Conservation (phyloP, 2,329 filamentous ascomycete genomes). For the Cladosporium sp. region DNA sequence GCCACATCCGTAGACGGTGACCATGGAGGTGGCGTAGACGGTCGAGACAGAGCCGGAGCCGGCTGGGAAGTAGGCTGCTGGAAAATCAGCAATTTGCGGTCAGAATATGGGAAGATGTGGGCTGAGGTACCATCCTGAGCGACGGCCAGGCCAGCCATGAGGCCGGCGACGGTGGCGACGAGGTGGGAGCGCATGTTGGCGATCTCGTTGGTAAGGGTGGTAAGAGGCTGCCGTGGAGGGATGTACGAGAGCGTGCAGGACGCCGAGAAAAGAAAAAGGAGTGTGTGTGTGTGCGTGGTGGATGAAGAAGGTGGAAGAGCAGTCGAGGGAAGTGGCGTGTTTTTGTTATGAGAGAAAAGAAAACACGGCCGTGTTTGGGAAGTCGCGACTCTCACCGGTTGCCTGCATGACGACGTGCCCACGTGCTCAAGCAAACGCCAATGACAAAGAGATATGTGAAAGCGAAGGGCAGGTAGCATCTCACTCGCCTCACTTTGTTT, state of each 20-base stretch:
- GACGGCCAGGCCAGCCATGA: constrained; percentile 1
- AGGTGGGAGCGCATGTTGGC: constrained; percentile 6
- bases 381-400: constrained; percentile 11
- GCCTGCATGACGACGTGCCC: constrained; percentile 6
- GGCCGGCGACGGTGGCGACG: background rate
- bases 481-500: background rate
- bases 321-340: background rate
- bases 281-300: too few species aligned
- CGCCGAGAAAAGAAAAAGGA: background rate
- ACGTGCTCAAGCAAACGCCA: constrained; percentile 1
- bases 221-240: background rate
- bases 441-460: background rate
- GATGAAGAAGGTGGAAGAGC: constrained; percentile 13
- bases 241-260: constrained; percentile 4
- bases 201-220: background rate
- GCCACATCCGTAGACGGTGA: constrained; percentile 47
- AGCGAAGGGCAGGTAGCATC: background rate
- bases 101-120: background rate
- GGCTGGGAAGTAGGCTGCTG: constrained; percentile 34
- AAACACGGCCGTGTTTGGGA: background rate
- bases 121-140: background rate
- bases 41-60: constrained; percentile 41
- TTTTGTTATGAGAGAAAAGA: background rate
- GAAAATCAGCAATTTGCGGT: background rate
- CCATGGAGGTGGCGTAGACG: constrained; percentile 46